These are phyloP conservation scores for Ascosphaera aggregata DNA, from an alignment of 2,329 filamentous ascomycete species.

Conservation along the genomic window DNA sequence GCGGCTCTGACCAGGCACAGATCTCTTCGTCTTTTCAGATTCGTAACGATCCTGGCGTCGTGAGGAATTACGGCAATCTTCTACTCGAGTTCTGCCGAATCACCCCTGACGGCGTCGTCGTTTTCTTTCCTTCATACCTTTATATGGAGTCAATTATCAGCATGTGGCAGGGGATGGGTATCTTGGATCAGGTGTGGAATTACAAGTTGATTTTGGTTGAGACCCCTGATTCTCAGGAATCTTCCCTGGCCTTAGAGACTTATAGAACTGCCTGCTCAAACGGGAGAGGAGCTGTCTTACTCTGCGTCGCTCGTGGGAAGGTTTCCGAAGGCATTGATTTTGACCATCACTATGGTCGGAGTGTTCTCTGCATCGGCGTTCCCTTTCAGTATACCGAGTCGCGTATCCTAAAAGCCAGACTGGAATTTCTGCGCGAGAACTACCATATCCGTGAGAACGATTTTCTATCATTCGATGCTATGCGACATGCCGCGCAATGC, in stretches of 20 bases:
- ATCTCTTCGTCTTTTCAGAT: conserved; percentile 90
- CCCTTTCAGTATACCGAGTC: conserved; percentile 99
- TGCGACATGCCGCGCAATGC: conserved; percentile 96
- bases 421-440: conserved; percentile 91
- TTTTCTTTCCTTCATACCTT: conserved; percentile 95
- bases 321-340: conserved; percentile 98
- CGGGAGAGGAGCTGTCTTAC: conserved; percentile 71
- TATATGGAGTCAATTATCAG: conserved; percentile 99
- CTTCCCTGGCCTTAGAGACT: conserved; percentile 80
- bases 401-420: conserved; percentile 77
- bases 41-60: conserved; percentile 86
- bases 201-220: conserved; percentile 97
- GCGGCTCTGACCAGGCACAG: conserved; percentile 79
- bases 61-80: conserved; percentile 85
- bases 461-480: conserved; percentile 94
- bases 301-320: conserved; percentile 92
- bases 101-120: conserved; percentile 92
- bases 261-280: conserved; percentile 97
- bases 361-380: conserved; percentile 87
- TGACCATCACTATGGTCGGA: conserved; percentile 92
- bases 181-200: conserved; percentile 94
- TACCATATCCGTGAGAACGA: conserved; percentile 95
- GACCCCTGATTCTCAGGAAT: conserved; percentile 93
- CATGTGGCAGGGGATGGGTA: conserved; percentile 98
- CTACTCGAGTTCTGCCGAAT: conserved; percentile 89